These are phyloP conservation scores for Balansia obtecta DNA, from an alignment of 2,329 filamentous ascomycete species.

Conservation along the genomic window DNA sequence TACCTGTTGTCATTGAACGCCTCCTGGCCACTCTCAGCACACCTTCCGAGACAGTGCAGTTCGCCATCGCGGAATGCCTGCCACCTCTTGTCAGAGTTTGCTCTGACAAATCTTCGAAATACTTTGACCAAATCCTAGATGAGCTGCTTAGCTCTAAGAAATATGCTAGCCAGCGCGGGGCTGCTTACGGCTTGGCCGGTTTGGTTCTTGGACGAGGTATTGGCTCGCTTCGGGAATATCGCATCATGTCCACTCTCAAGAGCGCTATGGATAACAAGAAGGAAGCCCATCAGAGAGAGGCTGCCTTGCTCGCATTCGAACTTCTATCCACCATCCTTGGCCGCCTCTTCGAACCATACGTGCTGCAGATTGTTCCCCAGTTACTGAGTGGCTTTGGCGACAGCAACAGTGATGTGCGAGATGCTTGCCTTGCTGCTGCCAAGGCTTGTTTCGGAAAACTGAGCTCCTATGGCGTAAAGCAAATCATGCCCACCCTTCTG, in stretches of 20 bases:
- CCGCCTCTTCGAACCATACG: constrained; percentile 86
- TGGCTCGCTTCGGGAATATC: constrained; percentile 66
- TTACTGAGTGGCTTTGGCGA: constrained; percentile 85
- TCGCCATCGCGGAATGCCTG: constrained; percentile 86
- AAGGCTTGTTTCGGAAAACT: constrained; percentile 89
- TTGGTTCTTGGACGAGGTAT: constrained; percentile 84
- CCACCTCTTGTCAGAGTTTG: constrained; percentile 81
- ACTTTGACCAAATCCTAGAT: constrained; percentile 70
- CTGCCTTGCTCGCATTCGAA: constrained; percentile 81
- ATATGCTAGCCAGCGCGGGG: constrained; percentile 84
- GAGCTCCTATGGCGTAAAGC: constrained; percentile 91
- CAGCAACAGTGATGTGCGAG: constrained; percentile 74
- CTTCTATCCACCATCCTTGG: constrained; percentile 77
- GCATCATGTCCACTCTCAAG: constrained; percentile 70
- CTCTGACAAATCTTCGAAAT: constrained; percentile 62
- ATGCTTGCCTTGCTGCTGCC: constrained; percentile 82
- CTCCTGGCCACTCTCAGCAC: constrained; percentile 81
- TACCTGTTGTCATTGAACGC: constrained; percentile 78
- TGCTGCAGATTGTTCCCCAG: constrained; percentile 89
- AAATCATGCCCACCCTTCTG: constrained; percentile 82
- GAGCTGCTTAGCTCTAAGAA: constrained; percentile 77
- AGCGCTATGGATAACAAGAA: constrained; percentile 92
- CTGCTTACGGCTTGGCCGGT: constrained; percentile 87
- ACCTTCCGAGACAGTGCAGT: constrained; percentile 93
- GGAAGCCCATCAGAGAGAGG: constrained; percentile 76